A percentile compares a stretch with the other conserved stretches of the same genome.
Evolutionary conservation across 2,329 filamentous ascomycete genomes (phyloP).

Genomic region (Aspergillus floridensis): DNA sequence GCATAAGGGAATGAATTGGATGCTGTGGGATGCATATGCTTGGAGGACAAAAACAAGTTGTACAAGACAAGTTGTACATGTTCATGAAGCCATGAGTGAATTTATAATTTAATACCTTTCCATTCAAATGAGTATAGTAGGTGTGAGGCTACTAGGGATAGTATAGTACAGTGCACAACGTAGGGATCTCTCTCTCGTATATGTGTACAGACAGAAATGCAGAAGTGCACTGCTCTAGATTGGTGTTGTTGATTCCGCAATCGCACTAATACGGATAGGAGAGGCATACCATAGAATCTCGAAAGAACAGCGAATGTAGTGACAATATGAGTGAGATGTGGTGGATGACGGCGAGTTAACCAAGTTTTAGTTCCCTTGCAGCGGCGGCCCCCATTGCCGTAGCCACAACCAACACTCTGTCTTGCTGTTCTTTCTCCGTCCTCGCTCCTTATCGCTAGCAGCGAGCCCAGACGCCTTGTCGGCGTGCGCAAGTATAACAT

Average conservation of each 20-base stretch:
- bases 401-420: background rate
- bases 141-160: background rate
- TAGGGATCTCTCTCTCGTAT: no score
- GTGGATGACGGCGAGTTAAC: background rate
- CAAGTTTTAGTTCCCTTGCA: background rate
- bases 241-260: background rate
- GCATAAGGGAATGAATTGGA: constrained; percentile 24
- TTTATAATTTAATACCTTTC: constrained; percentile 13
- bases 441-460: background rate
- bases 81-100: constrained; percentile 20
- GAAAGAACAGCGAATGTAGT: background rate
- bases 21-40: background rate
- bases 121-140: background rate
- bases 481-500: background rate
- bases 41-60: constrained; percentile 12
- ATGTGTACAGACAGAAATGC: no score
- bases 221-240: background rate
- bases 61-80: constrained; percentile 16
- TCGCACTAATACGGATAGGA: background rate
- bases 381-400: background rate
- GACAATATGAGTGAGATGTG: background rate
- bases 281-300: background rate
- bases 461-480: constrained; percentile 3
- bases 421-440: background rate
- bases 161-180: no score